Base-by-base conservation (phyloP, 2,329 filamentous ascomycete species). In the Colletotrichum navitas region DNA sequence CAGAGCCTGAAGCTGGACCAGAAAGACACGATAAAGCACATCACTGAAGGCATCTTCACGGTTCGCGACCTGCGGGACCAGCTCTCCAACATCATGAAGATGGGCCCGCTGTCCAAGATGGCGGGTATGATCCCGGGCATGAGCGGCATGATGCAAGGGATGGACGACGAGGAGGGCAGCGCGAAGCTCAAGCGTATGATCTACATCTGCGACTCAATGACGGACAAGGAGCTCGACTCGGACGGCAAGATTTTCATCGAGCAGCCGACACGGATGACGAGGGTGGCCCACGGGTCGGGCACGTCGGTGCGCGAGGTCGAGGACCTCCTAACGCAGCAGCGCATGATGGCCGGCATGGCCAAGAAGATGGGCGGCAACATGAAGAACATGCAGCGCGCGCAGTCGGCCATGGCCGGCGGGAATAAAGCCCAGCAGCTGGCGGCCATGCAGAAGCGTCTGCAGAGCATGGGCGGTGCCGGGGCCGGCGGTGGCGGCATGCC, bases 11-110 rank as follows among this genome's bases (percentile, higher is more conserved):
- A 97, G 80, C 89, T 98, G 61, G 95, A 98, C 81, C 96, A 98
- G 76, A 98, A 99, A 83, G 95, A 98, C 78, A 98, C 96, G 4
- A 98, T 99, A 88, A 99, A 99, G 86, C 95, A 99, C 84, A 97
- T 99, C 75, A 93, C 94, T 8, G 95, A 98, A 78, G 96, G 96
- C 67, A 95, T 98, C 74, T 99, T 98, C 82, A 97, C 96, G 0
- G 89, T 99, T 43, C 92, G 96, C 66, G 96, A 99, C 80, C 88
- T 99, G 75, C 91, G 96, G 26, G 96, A 99, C 80, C 97, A 99
- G 80, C 90, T 99, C 16, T 93, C 92, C 70, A 98, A 98, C 78
- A 98, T 99, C 79, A 98, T 98, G 94, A 99, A 99, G 85, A 98
- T 99, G 96, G 96, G 96, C 0, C 96, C 96, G 0, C 84, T 99